Percentiles rank a stretch among this genome's conserved stretches.
These are phyloP conservation scores for Ophiostoma montium DNA, from an alignment of 2,329 filamentous ascomycete genomes.

Conservation along the genomic window DNA sequence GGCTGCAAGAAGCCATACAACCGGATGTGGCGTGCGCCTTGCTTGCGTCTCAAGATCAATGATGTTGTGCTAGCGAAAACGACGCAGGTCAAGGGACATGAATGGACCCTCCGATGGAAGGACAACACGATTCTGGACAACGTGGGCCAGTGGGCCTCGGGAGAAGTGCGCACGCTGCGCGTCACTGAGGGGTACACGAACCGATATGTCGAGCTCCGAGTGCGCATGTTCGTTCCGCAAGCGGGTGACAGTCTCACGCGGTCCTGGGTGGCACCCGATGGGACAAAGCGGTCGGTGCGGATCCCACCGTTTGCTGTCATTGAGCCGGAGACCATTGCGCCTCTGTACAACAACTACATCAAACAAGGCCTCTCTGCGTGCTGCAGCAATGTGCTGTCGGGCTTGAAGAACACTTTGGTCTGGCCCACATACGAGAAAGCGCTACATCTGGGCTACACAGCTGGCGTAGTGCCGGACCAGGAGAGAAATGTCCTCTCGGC, in stretches of 20 bases:
- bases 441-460: slow-evolving; percentile 21
- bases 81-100: slow-evolving; percentile 41
- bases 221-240: slow-evolving; percentile 38
- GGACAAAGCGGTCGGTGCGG: slow-evolving; percentile 30
- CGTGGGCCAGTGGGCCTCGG: slow-evolving; percentile 40
- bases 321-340: slow-evolving; percentile 36
- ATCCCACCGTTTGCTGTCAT: slow-evolving; percentile 44
- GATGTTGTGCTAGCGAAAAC: slow-evolving; percentile 45
- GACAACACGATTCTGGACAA: slow-evolving; percentile 37
- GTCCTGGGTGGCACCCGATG: slow-evolving; percentile 34
- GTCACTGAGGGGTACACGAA: slow-evolving; percentile 41
- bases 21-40: slow-evolving; percentile 40
- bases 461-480: slow-evolving; percentile 19
- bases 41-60: slow-evolving; percentile 45
- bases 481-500: slow-evolving; percentile 32
- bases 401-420: slow-evolving; percentile 27
- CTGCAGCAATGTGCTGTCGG: slow-evolving; percentile 26
- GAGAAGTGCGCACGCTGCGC: slow-evolving; percentile 33
- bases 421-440: slow-evolving; percentile 35
- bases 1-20: slow-evolving; percentile 38
- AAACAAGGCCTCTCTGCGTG: slow-evolving; percentile 31
- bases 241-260: slow-evolving; percentile 39
- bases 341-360: slow-evolving; percentile 36
- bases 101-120: slow-evolving; percentile 46
- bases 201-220: slow-evolving; percentile 32